These are phyloP conservation scores for Mikania micrantha DNA, from an alignment of 129 eudicot genomes.

Conservation along the genomic window DNA sequence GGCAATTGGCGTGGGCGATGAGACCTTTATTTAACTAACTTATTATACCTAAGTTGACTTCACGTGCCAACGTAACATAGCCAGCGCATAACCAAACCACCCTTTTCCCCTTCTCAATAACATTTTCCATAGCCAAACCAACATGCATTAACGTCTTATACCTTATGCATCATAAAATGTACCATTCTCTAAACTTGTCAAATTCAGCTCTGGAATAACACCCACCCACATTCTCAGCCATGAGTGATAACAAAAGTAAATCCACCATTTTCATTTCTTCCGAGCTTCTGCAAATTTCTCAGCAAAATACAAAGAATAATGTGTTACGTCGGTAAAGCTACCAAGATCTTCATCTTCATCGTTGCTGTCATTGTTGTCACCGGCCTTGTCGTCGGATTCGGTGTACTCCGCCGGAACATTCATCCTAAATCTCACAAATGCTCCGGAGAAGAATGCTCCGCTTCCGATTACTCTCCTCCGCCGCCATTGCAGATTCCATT, in stretches of 20 bases:
- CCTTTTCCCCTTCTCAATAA: not conserved
- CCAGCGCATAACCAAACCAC: not conserved
- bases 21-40: no score
- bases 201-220: not conserved
- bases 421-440: conserved; percentile 47
- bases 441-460: conserved; percentile 36
- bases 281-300: conserved; percentile 9
- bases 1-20: no score
- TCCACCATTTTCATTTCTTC: conserved; percentile 17
- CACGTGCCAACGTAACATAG: not conserved
- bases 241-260: conserved; percentile 5
- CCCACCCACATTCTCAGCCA: not conserved
- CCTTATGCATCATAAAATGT: not conserved
- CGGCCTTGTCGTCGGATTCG: conserved; percentile 61
- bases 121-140: conserved; percentile 1
- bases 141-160: not conserved
- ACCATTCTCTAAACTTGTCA: not conserved
- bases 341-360: conserved; percentile 94
- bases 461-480: conserved; percentile 17
- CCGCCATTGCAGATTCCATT: conserved; percentile 26
- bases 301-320: conserved; percentile 16
- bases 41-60: not conserved
- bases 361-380: conserved; percentile 40
- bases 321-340: conserved; percentile 96
- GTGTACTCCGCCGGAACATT: conserved; percentile 28